Base-by-base conservation (phyloP, 805 yeast genomes). In the Suhomyces sp. region DNA sequence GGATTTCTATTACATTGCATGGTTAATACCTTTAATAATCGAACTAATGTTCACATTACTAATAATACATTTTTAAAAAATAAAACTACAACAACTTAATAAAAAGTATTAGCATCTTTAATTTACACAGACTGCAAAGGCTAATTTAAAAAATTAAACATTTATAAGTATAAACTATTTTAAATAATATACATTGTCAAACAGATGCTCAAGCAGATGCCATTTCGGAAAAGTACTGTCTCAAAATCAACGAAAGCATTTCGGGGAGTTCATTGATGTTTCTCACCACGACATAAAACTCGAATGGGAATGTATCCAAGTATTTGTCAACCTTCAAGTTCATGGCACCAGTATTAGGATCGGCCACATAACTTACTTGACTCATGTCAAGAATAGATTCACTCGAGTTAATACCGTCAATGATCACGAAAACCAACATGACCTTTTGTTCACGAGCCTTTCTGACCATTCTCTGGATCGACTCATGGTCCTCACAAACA, bases 301-400 rank as follows among this genome's bases (percentile, higher is more conserved):
- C 98, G 71, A 94, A 94, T 61, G 99, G 98, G 85, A 94, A 94
- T 27, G 88, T 81, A 61, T 93, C 97, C 68, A 94, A 79, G 64
- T 94, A 94, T 60, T 86, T 88, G 54, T 84, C 86, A 54, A 94
- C 94, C 65, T 86, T 80, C 57, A 96, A 74, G 45, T 81, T 81
- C 83, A 84, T 79, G 53, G 80, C 81, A 2, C 97, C 97, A 49
- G 76, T 73, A 12, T 71, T 76, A 9, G 69, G 60, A 65, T 87
- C 93, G 3, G 86, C 77, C n/a, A 79, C 80, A 63, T 92, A 94
- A 55, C 80, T 84, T 27, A 92, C 99, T 73, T 93, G 97, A 50
- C 86, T 87, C 97, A 94, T 91, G 57, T 93, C 97, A 73, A 93
- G 74, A 58, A 94, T 92, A 1, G 97, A 90, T 64, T 90, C 96